phyloP scores from a whole-genome alignment of 768 basidiomycete species.

The Mycena kentingensis region DNA sequence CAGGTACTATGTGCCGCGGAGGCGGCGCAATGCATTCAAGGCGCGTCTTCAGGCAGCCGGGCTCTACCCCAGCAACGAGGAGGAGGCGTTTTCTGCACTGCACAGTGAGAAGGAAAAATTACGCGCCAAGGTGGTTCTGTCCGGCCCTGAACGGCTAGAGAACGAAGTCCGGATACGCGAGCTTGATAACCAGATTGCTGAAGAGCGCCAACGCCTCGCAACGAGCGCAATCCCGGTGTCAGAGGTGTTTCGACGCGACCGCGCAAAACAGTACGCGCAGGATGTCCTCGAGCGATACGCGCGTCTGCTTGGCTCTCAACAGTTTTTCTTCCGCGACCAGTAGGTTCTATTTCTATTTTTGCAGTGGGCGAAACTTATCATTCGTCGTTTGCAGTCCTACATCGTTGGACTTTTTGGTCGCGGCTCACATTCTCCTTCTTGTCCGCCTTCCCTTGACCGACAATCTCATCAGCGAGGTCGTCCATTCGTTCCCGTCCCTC shows the following conservation, averaged over 20 bases:
- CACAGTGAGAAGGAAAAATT: constrained; percentile 1
- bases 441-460: constrained; percentile 63
- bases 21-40: constrained; percentile 59
- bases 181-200: no score
- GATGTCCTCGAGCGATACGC: constrained; percentile 58
- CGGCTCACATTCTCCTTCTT: constrained; percentile 68
- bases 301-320: constrained; percentile 50
- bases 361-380: background rate
- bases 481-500: constrained; percentile 62
- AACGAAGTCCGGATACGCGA: constrained; percentile 32
- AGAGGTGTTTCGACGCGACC: constrained; percentile 52
- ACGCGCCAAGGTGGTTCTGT: constrained; percentile 31
- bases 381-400: constrained; percentile 50
- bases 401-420: constrained; percentile 63
- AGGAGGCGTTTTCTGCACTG: background rate
- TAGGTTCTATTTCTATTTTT: constrained; percentile 26
- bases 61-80: constrained; percentile 52
- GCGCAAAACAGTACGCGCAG: constrained; percentile 57
- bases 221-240: no score
- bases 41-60: constrained; percentile 63
- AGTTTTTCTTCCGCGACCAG: constrained; percentile 56
- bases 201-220: no score
- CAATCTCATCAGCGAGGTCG: constrained; percentile 53
- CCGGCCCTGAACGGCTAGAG: no score
- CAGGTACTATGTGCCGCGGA: constrained; percentile 69